Conservation (phyloP, 345 rosid genomes). For the Eucalyptus erythrocorys region DNA sequence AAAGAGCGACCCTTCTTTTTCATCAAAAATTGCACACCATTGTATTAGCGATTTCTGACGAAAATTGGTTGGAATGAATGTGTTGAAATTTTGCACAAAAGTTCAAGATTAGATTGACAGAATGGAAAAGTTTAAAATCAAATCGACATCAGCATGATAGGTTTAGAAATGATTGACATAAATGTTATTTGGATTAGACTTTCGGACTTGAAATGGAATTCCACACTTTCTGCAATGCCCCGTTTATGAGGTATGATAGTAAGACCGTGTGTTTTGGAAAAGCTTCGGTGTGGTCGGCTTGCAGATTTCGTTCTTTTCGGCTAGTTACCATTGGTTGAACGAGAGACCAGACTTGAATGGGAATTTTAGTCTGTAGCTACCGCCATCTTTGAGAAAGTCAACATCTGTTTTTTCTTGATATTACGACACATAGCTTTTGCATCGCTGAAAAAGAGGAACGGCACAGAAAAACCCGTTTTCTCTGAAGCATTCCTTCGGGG, state of each 20-base stretch:
- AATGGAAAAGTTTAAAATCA: not conserved
- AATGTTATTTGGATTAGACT: not conserved
- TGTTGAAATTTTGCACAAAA: not conserved
- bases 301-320: not conserved
- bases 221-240: not conserved
- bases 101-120: not conserved
- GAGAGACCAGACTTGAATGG: not conserved
- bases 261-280: not conserved
- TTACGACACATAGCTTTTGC: not conserved
- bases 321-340: not conserved
- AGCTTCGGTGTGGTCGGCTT: not conserved
- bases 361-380: not conserved
- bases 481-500: too few relatives aligned
- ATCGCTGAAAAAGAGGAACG: not conserved
- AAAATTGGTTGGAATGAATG: not conserved
- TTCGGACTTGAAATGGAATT: not conserved
- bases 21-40: too few relatives aligned
- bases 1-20: too few relatives aligned
- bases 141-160: not conserved
- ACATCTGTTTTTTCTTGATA: too few relatives aligned
- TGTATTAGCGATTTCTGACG: rapidly evolving
- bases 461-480: not conserved
- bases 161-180: not conserved
- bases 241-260: not conserved
- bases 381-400: not conserved